Base-by-base conservation (phyloP, 2,329 filamentous ascomycete genomes). In the Piedraia hortae region DNA sequence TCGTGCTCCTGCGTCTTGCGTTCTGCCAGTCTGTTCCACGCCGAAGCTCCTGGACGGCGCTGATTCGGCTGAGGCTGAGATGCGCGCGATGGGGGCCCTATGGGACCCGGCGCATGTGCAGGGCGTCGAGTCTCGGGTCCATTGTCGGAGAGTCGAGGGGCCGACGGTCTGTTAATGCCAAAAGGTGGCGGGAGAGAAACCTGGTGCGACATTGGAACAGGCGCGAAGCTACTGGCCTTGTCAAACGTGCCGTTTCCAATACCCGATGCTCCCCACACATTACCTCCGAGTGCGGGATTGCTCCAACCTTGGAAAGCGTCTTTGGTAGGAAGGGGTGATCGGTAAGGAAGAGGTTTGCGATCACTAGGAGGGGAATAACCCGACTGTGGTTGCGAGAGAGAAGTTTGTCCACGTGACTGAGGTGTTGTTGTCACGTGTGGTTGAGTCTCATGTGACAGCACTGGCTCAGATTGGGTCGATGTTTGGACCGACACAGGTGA, bases 181-280 rank as follows among this genome's bases (percentile, higher is more conserved):
- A n/a, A n/a, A n/a, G n/a, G 13, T 17, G 10, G 7, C 19, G 41
- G 38, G 19, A 34, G 38, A 12, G 37, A 38, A 14, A 42, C 23
- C 9, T 29, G 27, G 11, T 35, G 34, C 25, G 27, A 26, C 14
- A 36, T 37, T 6, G 35, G 29, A 23, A 40, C 24, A n/a, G 38
- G 37, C 10, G 37, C 37, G 20, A 40, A 41, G 10, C 24, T 27
- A 20, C 31, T 34, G 10, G 30, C 22, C 19, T 30, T 35, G 25
- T 59, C 63, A 35, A 80, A 80, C 0, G 70, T 75, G 19, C 72
- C 72, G 39, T 80, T 80, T 3, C 72, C 72, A 10, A 80, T 62
- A 6, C 62, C 65, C 24, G 65, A 58, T 31, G 73, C 65, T 10
- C 65, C 71, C 72, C 72, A 80, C 10, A 78, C 67, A 37, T 69